Evolutionary conservation across 1,284 basidiomycete species (phyloP), one percentile per base, ranked within the genome.

Genomic region (Cryptococcus maquisensis): DNA sequence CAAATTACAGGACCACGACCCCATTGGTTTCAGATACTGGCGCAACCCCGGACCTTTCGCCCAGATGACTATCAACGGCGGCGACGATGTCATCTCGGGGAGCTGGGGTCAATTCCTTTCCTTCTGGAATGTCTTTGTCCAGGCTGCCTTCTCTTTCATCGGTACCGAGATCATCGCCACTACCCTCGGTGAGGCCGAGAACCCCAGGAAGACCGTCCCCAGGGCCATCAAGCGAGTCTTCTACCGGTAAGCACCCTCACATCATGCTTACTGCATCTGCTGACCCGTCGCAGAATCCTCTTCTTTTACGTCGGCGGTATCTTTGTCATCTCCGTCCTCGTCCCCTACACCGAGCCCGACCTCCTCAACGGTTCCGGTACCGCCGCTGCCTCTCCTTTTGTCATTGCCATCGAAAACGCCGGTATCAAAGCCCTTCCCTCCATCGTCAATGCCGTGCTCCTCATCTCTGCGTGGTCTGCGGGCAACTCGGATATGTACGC

Each of bases 311-410:
- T 87, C 56, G 76, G 72, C 42, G 66, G 67, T 20, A 63, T 70
- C 43, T 69, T 80, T 36, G 72, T 88, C 54, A 86, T 90, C 53
- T 87, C 87, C 24, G 75, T 89, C 20, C 80, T 90, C 53, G 86
- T 88, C 3, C 83, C 86, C 2, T 86, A 81, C 21, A 82, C 80
- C 63, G 77, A 84, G 54, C 65, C 73, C 0, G 68, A 80, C 16
- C 80, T 90, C 23, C 73, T 81, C 54, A 64, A 62, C 42, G 80
- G 80, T 6, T 75, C 78, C 28, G 82, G 81, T 38, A 86, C 82
- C 83, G 69, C 81, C n/a, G 87, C 87, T 41, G 82, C 83, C 3
- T 81, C 82, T 3, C 87, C 85, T 13, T 87, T 87, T 68, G 87
- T 88, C 54, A 86, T 90, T 62, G 87, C 86, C 9, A 69, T 71